A percentile compares a stretch with the other conserved stretches of the same genome.
These are phyloP conservation scores for Oryza coarctata DNA, from an alignment of 176 grass and related monocot genomes.

Conservation along the genomic window DNA sequence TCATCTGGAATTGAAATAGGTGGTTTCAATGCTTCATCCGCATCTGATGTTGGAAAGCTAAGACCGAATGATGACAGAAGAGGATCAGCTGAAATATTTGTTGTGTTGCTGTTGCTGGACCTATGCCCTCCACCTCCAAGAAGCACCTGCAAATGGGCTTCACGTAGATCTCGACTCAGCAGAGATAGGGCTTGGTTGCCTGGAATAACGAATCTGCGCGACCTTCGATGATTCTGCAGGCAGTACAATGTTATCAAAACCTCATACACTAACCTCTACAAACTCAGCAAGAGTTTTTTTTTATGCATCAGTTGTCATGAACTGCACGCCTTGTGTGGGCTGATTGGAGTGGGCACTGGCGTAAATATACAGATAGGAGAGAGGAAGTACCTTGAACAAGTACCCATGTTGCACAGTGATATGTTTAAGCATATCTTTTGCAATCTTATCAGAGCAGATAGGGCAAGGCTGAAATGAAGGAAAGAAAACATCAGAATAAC, in stretches of 20 bases:
- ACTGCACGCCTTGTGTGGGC: not conserved
- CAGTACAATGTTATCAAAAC: conserved; percentile 37
- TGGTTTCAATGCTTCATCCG: conserved; percentile 76
- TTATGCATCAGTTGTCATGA: not conserved
- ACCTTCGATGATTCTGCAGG: conserved; percentile 69
- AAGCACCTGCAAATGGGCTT: conserved; percentile 88
- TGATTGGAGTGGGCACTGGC: not conserved
- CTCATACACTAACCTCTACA: not conserved
- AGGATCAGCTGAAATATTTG: conserved; percentile 84
- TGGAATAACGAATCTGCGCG: conserved; percentile 75
- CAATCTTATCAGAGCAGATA: conserved; percentile 82
- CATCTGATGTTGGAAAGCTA: conserved; percentile 65
- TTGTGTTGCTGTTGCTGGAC: conserved; percentile 46
- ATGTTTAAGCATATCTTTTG: conserved; percentile 96
- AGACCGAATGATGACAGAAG: conserved; percentile 83
- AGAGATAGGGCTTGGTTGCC: conserved; percentile 78
- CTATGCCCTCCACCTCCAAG: conserved; percentile 68
- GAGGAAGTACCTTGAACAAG: conserved; percentile 72
- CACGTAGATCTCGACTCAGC: conserved; percentile 75
- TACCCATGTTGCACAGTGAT: conserved; percentile 87
- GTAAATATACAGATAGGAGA: not conserved
- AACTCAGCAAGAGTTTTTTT: not conserved
- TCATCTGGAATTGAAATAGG: conserved; percentile 43
- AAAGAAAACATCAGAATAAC: conserved; percentile 2
- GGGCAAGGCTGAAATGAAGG: conserved; percentile 75